phyloP scores from a whole-genome alignment of 2,329 filamentous ascomycete species.

The Calonectria fujianensis region DNA sequence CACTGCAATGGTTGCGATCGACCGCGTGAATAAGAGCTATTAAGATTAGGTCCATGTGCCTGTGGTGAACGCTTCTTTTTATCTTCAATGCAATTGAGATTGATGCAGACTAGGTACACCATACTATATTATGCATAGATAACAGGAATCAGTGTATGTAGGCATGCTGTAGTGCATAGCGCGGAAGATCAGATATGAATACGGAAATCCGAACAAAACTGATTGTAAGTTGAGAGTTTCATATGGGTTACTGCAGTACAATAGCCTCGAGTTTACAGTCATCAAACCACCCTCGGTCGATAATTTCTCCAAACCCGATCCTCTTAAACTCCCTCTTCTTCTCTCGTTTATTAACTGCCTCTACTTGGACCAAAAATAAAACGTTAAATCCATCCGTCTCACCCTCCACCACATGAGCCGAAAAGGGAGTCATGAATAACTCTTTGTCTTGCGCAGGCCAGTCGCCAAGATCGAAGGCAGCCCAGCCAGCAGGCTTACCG shows the following conservation, averaged over 20 bases:
- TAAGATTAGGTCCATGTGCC: too few species aligned
- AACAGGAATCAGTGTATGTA: too few species aligned
- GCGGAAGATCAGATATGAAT: too few species aligned
- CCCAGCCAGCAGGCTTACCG: not conserved
- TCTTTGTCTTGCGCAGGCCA: not conserved
- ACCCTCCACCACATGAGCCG: not conserved
- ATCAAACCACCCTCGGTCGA: not conserved
- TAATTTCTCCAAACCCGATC: slow-evolving; percentile 1
- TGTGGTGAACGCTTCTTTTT: too few species aligned
- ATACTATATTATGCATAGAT: too few species aligned
- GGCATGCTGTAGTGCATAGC: too few species aligned
- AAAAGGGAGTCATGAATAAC: not conserved
- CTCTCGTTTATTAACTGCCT: not conserved
- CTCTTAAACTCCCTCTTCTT: not conserved
- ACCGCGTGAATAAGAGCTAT: too few species aligned
- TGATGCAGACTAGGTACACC: too few species aligned
- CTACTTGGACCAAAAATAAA: not conserved
- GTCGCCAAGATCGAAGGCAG: not conserved
- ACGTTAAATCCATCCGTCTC: not conserved
- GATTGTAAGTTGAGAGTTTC: too few species aligned
- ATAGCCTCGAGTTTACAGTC: not conserved
- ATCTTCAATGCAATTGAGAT: too few species aligned
- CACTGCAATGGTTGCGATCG: too few species aligned
- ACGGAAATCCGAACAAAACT: too few species aligned
- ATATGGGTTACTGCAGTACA: not conserved